These are phyloP conservation scores for Pichia sporocuriosa DNA, from an alignment of 805 yeast species.

Conservation along the genomic window DNA sequence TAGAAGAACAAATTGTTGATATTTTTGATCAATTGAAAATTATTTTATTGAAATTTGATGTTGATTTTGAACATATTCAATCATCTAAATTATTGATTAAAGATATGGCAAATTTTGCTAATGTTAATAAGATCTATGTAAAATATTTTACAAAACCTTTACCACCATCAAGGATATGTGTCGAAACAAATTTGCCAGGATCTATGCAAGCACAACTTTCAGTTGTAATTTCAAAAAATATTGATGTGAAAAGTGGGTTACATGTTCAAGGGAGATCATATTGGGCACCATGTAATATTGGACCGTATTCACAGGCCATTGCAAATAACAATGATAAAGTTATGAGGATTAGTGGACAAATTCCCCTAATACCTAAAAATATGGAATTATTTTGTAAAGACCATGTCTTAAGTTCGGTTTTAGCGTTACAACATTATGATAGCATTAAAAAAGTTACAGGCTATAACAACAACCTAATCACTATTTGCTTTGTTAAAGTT, in stretches of 20 bases:
- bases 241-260: slow-evolving; percentile 50
- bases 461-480: slow-evolving; percentile 37
- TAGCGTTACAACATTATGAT: slow-evolving; percentile 71
- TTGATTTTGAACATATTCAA: slow-evolving; percentile 44
- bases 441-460: slow-evolving; percentile 53
- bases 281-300: slow-evolving; percentile 98
- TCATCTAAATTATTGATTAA: slow-evolving; percentile 53
- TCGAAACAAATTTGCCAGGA: slow-evolving; percentile 48
- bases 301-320: slow-evolving; percentile 90
- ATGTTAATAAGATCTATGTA: slow-evolving; percentile 56
- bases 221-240: slow-evolving; percentile 38
- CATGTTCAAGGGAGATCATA: slow-evolving; percentile 91
- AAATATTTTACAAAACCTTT: slow-evolving; percentile 47
- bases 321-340: slow-evolving; percentile 41
- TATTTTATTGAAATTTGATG: slow-evolving; percentile 26
- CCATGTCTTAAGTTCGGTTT: slow-evolving; percentile 31
- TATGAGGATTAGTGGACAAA: slow-evolving; percentile 80
- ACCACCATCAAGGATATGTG: slow-evolving; percentile 89
- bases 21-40: slow-evolving; percentile 40
- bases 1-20: slow-evolving; percentile 41
- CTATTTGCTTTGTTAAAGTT: slow-evolving; percentile 50
- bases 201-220: slow-evolving; percentile 49
- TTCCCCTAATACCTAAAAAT: slow-evolving; percentile 68
- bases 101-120: slow-evolving; percentile 58
- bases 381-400: slow-evolving; percentile 44